These are phyloP conservation scores for Geotrichum aggregatum DNA, from an alignment of 1,139 yeast species.

Conservation along the genomic window DNA sequence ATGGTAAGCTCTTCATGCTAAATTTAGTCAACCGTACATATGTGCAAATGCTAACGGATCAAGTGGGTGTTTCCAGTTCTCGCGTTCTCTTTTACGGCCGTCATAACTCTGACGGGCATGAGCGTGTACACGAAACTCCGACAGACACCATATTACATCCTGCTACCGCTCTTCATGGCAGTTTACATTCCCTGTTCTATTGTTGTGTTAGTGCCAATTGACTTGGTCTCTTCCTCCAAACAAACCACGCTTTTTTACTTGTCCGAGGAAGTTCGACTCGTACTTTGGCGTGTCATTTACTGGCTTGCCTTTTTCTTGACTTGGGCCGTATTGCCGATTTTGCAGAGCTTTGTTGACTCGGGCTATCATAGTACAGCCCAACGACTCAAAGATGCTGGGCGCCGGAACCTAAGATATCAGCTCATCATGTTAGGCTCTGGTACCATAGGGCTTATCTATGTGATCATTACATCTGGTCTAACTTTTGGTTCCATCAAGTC, in stretches of 20 bases:
- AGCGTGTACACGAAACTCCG: constrained; percentile 39
- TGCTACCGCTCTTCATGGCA: constrained; percentile 45
- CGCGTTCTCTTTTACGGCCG: constrained; percentile 38
- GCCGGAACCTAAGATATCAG: constrained; percentile 58
- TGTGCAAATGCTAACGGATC: background rate
- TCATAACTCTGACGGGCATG: constrained; percentile 37
- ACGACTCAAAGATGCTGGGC: constrained; percentile 54
- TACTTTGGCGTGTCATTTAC: constrained; percentile 68
- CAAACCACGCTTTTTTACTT: constrained; percentile 40
- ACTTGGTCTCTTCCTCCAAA: constrained; percentile 41
- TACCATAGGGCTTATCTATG: constrained; percentile 54
- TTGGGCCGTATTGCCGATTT: constrained; percentile 63
- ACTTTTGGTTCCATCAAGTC: constrained; percentile 54
- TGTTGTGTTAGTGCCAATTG: constrained; percentile 54
- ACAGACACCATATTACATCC: constrained; percentile 42
- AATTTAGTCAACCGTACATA: too few relatives aligned
- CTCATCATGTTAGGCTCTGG: constrained; percentile 53
- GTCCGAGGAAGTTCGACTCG: constrained; percentile 47
- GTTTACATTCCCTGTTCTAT: constrained; percentile 54
- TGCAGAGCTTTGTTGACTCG: constrained; percentile 68
- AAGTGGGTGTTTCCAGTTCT: constrained; percentile 36
- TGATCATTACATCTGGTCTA: constrained; percentile 59
- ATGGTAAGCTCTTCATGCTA: background rate
- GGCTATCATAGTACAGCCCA: constrained; percentile 54
- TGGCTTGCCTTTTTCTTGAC: constrained; percentile 77